Evolutionary conservation across 805 yeast species (phyloP).

Genomic region (Ogataea parapolymorpha): DNA sequence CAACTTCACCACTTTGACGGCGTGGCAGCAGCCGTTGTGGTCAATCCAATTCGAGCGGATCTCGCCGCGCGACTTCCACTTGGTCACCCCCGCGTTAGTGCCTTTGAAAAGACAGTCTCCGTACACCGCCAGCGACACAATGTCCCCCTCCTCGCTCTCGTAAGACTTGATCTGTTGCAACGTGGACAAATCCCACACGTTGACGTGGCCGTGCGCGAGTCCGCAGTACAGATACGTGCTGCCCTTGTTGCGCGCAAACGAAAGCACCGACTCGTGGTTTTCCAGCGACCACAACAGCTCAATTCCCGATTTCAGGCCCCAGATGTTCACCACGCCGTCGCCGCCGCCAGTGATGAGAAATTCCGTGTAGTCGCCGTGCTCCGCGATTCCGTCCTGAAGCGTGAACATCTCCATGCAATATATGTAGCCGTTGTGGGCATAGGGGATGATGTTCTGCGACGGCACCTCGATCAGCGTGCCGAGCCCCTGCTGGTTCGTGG

Average conservation of each 20-base stretch:
- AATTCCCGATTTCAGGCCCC: slow-evolving; percentile 46
- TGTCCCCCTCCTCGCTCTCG: slow-evolving; percentile 43
- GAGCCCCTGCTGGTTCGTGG: slow-evolving; percentile 16
- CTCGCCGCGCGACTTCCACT: slow-evolving; percentile 49
- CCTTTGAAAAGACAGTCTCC: slow-evolving; percentile 63
- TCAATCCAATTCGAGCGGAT: slow-evolving; percentile 46
- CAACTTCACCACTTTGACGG: slow-evolving; percentile 47
- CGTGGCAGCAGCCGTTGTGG: slow-evolving; percentile 54
- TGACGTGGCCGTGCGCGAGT: slow-evolving; percentile 65
- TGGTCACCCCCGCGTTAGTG: slow-evolving; percentile 46
- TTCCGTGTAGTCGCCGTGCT: slow-evolving; percentile 32
- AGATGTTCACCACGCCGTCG: slow-evolving; percentile 80
- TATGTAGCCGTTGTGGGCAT: slow-evolving; percentile 91
- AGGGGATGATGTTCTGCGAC: slow-evolving; percentile 58
- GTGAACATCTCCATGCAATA: slow-evolving; percentile 55
- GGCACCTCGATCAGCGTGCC: slow-evolving; percentile 61
- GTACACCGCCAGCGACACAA: slow-evolving; percentile 57
- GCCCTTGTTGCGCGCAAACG: slow-evolving; percentile 56
- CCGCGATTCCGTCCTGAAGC: slow-evolving; percentile 23
- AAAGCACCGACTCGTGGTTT: slow-evolving; percentile 67
- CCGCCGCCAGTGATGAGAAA: slow-evolving; percentile 76
- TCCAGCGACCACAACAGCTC: slow-evolving; percentile 41
- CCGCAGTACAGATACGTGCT: slow-evolving; percentile 83
- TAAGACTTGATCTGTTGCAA: slow-evolving; percentile 57
- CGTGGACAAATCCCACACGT: slow-evolving; percentile 85